Evolutionary conservation across 371 early-diverging fungal genomes (phyloP), one percentile per base, ranked within the genome.

Genomic region (Enterocytospora artemiae): DNA sequence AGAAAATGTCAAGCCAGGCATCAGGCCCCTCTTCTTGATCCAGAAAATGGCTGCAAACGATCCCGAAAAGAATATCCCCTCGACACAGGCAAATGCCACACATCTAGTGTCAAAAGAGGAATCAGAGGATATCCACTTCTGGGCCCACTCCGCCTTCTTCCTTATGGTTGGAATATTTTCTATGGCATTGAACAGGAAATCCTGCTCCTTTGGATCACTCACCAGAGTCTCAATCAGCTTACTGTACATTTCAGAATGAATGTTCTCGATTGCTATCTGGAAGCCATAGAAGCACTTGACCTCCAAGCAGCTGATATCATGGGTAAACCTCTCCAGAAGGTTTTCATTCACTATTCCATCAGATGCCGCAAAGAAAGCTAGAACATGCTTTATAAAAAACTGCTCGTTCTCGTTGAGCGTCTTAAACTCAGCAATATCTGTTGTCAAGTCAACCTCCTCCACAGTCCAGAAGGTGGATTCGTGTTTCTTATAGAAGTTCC

Each of bases 261-360:
- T 89, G 81, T 94, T 96, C 79, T 97, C 98, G 70, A 97, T 97
- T 89, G 93, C 93, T 75, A 97, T 91, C 81, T 97, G 98, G 84
- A 96, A 97, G 24, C 93, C 95, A 78, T 96, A 96, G 78, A 97
- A 96, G 79, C 88, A 90, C 58, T 91, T 83, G 22, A 95, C 96
- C 79, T 96, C 98, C 52, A 93, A 87, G 63, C 94, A 86, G 78
- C 92, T 91, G 22, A 97, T 93, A 76, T 97, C 98, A 49, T 84
- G 85, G 65, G 88, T 85, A 79, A 97, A 96, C 55, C 93, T 85
- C 77, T 88, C 88, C 24, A 93, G 86, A 48, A 97, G 81, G 77
- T 96, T 97, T 79, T 95, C 96, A 77, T 94, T 93, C 56, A 97
- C 98, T 69, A 97, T 95, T 63, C 96, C 96, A 81, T 97, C 98